These are phyloP conservation scores for Lachnellula occidentalis DNA, from an alignment of 2,329 filamentous ascomycete genomes.

Conservation along the genomic window DNA sequence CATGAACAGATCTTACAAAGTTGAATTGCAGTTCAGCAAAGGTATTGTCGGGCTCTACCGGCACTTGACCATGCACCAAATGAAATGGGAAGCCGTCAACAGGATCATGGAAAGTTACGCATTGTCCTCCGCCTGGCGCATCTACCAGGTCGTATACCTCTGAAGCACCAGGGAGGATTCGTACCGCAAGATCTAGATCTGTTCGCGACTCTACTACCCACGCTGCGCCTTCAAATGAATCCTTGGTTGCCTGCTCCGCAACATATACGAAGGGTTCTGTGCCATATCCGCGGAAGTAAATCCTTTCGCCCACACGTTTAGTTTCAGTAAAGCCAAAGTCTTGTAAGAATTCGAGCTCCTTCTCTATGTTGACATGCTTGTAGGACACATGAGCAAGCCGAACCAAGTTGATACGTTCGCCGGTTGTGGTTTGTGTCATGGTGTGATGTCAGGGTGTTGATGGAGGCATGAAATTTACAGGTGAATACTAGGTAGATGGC, in stretches of 20 bases:
- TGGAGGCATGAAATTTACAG: too few relatives aligned
- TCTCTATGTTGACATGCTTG: too few relatives aligned
- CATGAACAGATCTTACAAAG: too few relatives aligned
- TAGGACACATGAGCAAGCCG: too few relatives aligned
- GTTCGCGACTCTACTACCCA: slow-evolving; percentile 50
- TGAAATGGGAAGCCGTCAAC: slow-evolving; percentile 49
- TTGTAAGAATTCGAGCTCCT: slow-evolving; percentile 17
- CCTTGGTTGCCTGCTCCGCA: slow-evolving; percentile 39
- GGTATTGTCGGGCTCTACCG: slow-evolving; percentile 46
- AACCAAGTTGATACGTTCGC: too few relatives aligned
- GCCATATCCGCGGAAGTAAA: slow-evolving; percentile 57
- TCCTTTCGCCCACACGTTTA: slow-evolving; percentile 31
- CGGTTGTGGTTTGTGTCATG: too few relatives aligned
- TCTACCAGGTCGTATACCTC: slow-evolving; percentile 41
- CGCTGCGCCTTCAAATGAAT: slow-evolving; percentile 49
- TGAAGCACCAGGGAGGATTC: slow-evolving; percentile 41
- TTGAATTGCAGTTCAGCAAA: background rate
- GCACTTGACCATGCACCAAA: slow-evolving; percentile 29
- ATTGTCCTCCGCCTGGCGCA: slow-evolving; percentile 46
- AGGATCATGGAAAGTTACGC: slow-evolving; percentile 45
- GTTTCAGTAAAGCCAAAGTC: slow-evolving; percentile 31
- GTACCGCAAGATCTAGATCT: slow-evolving; percentile 45
- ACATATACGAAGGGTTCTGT: slow-evolving; percentile 52
- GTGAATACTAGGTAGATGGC: too few relatives aligned
- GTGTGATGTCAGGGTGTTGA: too few relatives aligned